phyloP scores from a whole-genome alignment of 495 filamentous ascomycete species.

The Tuber calosporum region DNA sequence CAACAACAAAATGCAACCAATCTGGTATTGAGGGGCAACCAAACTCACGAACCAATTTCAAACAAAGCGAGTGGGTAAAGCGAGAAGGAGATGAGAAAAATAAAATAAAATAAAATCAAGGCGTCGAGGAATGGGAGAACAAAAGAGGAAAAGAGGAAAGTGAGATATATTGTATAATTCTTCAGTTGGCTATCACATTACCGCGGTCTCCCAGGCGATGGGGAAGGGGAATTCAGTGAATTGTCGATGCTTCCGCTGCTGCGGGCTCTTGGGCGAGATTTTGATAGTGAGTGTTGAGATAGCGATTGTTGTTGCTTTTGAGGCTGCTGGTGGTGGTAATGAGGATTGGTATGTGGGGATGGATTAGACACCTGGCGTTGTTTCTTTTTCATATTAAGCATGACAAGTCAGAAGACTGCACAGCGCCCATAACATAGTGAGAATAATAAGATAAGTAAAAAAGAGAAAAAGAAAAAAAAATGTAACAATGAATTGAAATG shows the following conservation, averaged over 20 bases:
- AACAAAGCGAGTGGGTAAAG: neutral
- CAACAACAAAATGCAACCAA: neutral
- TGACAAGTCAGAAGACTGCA: slow-evolving; percentile 41
- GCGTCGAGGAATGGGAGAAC: neutral
- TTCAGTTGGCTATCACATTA: slow-evolving; percentile 8
- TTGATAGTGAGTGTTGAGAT: slow-evolving; percentile 7
- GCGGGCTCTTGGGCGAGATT: slow-evolving; percentile 36
- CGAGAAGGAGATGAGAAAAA: neutral
- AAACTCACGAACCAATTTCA: neutral
- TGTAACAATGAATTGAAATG: slow-evolving; percentile 6
- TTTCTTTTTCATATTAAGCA: slow-evolving; percentile 42
- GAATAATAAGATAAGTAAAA: slow-evolving; percentile 19
- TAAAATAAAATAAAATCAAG: neutral
- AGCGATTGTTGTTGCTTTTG: slow-evolving; percentile 7
- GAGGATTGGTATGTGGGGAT: slow-evolving; percentile 22
- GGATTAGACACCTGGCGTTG: slow-evolving; percentile 37
- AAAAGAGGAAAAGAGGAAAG: neutral
- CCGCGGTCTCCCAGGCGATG: slow-evolving; percentile 13
- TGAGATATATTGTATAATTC: neutral
- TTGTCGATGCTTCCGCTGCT: slow-evolving; percentile 19
- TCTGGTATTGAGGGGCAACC: neutral
- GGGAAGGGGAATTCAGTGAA: slow-evolving; percentile 18
- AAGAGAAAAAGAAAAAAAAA: slow-evolving; percentile 27
- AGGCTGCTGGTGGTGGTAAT: slow-evolving; percentile 34
- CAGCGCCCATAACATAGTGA: slow-evolving; percentile 30